Percentiles rank a stretch among this genome's conserved stretches.
phyloP scores from a whole-genome alignment of 768 basidiomycete species.

The Fibroporia radiculosa region DNA sequence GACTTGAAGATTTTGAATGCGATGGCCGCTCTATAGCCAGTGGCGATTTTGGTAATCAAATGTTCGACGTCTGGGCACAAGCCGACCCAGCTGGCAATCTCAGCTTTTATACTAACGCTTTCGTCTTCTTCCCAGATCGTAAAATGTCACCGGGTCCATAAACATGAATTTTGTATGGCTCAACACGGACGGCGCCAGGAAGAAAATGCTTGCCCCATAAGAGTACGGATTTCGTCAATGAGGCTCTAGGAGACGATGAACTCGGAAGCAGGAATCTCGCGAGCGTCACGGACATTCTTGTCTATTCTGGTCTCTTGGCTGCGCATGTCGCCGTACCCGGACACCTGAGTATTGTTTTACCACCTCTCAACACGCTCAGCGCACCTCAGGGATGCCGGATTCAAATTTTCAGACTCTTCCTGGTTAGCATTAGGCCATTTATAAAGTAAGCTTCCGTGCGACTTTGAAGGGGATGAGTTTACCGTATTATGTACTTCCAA shows the following conservation, averaged over 20 bases:
- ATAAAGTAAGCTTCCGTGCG: no score
- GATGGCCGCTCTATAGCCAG: constrained; percentile 21
- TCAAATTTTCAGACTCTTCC: no score
- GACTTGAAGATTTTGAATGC: constrained; percentile 25
- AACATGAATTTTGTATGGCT: constrained; percentile 27
- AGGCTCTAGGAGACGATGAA: constrained; percentile 15
- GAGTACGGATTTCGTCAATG: constrained; percentile 7
- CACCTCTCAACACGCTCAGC: constrained; percentile 2
- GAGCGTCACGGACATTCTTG: constrained; percentile 18
- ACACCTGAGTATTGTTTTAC: constrained; percentile 12
- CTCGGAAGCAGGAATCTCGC: constrained; percentile 18
- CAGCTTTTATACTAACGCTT: neutral
- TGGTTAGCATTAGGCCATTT: no score
- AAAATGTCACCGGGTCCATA: constrained; percentile 24
- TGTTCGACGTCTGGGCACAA: constrained; percentile 27
- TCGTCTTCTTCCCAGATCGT: constrained; percentile 18
- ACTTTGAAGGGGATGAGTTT: no score
- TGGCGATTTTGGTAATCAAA: constrained; percentile 5
- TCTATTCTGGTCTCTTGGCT: constrained; percentile 18
- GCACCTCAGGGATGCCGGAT: no score
- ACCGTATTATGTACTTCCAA: no score
- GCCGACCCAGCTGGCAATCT: constrained; percentile 18
- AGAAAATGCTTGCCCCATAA: constrained; percentile 17
- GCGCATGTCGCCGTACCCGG: constrained; percentile 21
- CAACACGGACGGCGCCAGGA: constrained; percentile 18